These are phyloP conservation scores for Calonectria hawksworthii DNA, from an alignment of 2,329 filamentous ascomycete genomes.

Conservation along the genomic window DNA sequence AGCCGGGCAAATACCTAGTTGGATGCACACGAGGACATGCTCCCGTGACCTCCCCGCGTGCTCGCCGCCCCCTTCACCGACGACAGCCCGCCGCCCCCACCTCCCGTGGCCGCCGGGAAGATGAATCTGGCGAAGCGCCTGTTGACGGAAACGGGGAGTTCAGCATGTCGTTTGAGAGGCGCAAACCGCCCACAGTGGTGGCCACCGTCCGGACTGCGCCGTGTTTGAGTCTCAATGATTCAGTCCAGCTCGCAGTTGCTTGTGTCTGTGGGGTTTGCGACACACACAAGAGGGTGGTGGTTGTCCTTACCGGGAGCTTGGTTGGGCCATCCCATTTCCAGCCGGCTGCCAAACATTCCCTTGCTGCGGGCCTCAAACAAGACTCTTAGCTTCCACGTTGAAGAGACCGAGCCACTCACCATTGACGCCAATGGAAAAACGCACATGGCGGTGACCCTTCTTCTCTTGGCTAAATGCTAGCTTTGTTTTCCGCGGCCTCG, in stretches of 20 bases:
- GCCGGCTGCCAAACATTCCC: neutral
- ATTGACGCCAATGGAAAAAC: neutral
- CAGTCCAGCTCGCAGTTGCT: neutral
- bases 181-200: neutral
- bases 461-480: neutral
- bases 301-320: neutral
- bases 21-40: slow-evolving; percentile 20
- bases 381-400: slow-evolving; percentile 6
- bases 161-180: neutral
- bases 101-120: neutral
- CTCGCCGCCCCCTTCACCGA: slow-evolving; percentile 24
- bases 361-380: neutral
- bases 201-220: neutral
- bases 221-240: slow-evolving; percentile 3
- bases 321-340: neutral
- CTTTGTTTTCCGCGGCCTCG: neutral
- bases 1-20: neutral
- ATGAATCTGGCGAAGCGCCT: slow-evolving; percentile 2
- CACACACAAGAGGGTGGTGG: neutral
- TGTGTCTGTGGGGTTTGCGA: neutral
- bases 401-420: neutral
- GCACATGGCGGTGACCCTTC: slow-evolving; percentile 9
- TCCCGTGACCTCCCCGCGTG: slow-evolving; percentile 25
- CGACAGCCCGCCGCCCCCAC: neutral
- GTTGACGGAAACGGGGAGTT: slow-evolving; percentile 13